phyloP scores from a whole-genome alignment of 164 flowering plant species.

The Cinnamomum micranthum region DNA sequence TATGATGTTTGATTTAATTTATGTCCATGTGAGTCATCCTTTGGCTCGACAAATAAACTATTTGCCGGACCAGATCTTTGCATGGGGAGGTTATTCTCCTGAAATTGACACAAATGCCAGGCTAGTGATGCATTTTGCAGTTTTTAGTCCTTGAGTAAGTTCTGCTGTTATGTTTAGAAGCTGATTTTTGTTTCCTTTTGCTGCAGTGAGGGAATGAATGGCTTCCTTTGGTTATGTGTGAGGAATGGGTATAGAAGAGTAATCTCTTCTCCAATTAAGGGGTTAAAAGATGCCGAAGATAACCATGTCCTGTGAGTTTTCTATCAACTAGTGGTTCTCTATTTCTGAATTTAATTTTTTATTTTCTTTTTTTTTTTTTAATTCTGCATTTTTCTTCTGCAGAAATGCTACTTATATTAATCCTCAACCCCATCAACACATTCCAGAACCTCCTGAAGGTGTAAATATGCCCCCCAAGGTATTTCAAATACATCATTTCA shows the following conservation, averaged over 20 bases:
- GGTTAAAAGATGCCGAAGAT: conserved; percentile 40
- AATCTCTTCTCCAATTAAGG: conserved; percentile 60
- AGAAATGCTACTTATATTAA: conserved; percentile 71
- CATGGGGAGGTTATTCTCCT: conserved; percentile 25
- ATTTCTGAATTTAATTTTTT: neutral
- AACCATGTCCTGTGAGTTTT: conserved; percentile 71
- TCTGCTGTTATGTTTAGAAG: neutral
- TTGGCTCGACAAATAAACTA: conserved; percentile 57
- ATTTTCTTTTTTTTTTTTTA: neutral
- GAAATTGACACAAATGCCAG: conserved; percentile 56
- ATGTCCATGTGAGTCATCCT: conserved; percentile 50
- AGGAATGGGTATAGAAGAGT: conserved; percentile 50
- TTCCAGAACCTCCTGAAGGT: conserved; percentile 72
- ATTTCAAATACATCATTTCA: neutral
- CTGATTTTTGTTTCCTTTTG: conserved; percentile 5
- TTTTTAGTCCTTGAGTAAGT: conserved; percentile 2
- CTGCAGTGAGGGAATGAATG: conserved; percentile 94
- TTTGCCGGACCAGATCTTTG: conserved; percentile 21
- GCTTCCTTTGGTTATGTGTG: conserved; percentile 61
- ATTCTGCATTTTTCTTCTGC: conserved; percentile 23
- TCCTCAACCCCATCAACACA: conserved; percentile 64
- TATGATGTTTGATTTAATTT: conserved; percentile 78
- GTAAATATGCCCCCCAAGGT: conserved; percentile 76
- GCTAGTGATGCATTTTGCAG: conserved; percentile 32
- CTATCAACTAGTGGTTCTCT: neutral